phyloP scores from a whole-genome alignment of 345 rosid genomes.

The Psidium friedrichsthalianum region DNA sequence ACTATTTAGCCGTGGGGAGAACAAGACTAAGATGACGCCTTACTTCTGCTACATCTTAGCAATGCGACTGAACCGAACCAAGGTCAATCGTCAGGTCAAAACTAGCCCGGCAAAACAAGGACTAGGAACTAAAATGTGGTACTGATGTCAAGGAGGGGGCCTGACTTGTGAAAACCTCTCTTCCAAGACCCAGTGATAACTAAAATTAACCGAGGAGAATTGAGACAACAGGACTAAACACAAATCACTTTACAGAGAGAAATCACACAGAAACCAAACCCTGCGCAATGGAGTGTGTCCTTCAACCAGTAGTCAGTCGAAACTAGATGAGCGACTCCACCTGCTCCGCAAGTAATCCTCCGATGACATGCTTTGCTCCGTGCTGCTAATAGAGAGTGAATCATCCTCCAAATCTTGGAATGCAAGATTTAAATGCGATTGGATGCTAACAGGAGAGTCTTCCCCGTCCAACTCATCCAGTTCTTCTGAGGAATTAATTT shows the following conservation, averaged over 20 bases:
- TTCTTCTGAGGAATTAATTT: constrained; percentile 39
- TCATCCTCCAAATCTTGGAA: constrained; percentile 73
- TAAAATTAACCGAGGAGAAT: not conserved
- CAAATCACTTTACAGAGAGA: constrained; percentile 7
- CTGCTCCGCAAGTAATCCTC: constrained; percentile 75
- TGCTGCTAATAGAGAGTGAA: constrained; percentile 45
- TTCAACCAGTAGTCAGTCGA: constrained; percentile 13
- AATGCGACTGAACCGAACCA: not conserved
- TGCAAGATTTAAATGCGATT: constrained; percentile 78
- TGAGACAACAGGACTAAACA: not conserved
- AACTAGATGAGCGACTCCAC: constrained; percentile 76
- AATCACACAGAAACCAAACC: not conserved
- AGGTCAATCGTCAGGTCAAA: not conserved
- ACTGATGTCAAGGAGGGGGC: constrained; percentile 32
- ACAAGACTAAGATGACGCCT: not conserved
- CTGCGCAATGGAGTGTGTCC: not conserved
- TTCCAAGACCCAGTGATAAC: constrained; percentile 25
- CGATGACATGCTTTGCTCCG: constrained; percentile 39
- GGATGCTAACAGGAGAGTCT: constrained; percentile 39
- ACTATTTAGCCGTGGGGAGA: too few relatives aligned
- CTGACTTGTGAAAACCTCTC: constrained; percentile 32
- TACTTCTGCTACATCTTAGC: not conserved
- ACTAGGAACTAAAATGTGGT: not conserved
- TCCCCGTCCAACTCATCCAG: constrained; percentile 28
- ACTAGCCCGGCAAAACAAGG: not conserved